Conservation (phyloP, 257 asterid species). For the Solanum piurae region DNA sequence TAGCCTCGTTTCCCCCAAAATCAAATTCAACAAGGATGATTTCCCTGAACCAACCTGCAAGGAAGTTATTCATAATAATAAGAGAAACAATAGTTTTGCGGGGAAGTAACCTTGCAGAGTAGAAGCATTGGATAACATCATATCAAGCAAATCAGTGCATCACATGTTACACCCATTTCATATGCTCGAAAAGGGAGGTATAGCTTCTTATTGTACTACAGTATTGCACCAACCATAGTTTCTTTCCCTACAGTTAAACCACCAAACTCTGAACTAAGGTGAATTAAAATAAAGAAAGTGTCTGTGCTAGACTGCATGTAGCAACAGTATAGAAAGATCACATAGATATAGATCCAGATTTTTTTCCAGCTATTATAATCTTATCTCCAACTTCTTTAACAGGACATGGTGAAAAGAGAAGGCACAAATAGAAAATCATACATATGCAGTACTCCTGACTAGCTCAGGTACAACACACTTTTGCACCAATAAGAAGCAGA, state of each 20-base stretch:
- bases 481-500: not conserved
- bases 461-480: not conserved
- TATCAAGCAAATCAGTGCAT: not conserved
- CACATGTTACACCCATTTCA: not conserved
- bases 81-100: not conserved
- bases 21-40: slow-evolving; percentile 69
- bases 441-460: not conserved
- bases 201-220: not conserved
- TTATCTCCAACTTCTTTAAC: not conserved
- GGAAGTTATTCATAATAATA: not conserved
- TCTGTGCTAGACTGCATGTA: not conserved
- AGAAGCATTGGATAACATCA: not conserved
- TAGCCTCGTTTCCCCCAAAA: slow-evolving; percentile 71
- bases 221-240: not conserved
- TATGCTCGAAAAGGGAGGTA: not conserved
- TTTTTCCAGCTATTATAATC: not conserved
- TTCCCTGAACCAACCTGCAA: slow-evolving; percentile 94
- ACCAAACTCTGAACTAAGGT: not conserved
- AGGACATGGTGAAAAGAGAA: not conserved
- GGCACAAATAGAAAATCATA: not conserved
- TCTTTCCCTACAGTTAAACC: not conserved
- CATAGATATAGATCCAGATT: not conserved
- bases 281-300: not conserved
- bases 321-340: not conserved
- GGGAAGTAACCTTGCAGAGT: not conserved